Evolutionary conservation across 1,139 yeast species (phyloP), one percentile per base, ranked within the genome.

Genomic region (Lodderomyces orthopsilosis): DNA sequence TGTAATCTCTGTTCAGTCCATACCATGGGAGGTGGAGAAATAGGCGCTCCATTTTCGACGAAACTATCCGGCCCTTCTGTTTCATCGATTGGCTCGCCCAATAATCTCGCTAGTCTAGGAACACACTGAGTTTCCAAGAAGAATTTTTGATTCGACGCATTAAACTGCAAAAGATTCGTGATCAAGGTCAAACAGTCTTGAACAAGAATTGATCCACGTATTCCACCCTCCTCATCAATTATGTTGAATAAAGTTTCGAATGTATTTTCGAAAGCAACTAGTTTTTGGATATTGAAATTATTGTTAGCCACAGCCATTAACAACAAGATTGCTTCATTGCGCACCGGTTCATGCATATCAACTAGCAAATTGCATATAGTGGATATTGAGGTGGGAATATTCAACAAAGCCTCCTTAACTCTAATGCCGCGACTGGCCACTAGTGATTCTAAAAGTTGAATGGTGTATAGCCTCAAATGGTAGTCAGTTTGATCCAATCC

Each of bases 181-280:
- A 91, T 69, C 40, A 94, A 68, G 0, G 90, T 78, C 46, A 94
- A 68, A 60, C 96, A 88, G 63, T 94, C 98, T 57, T 87, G 94
- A 6, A 91, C 95, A 24, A 89, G 80, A 22, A 90, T 75, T n/a
- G 95, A 90, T 6, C 95, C 97, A 46, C 91, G 75, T 9, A 90
- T 75, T 0, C 96, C 96, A 15, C 96, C 97, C 61, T 93, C 98
- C 51, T 81, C 85, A 22, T 81, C 82, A 21, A 93, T 83, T 12
- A 93, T 85, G 34, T 71, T 74, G 55, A 93, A 90, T 14, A 91
- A 65, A 50, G 76, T 79, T 51, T 89, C 97, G 58, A 93, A 91
- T 0, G 95, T 85, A 51, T 89, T 91, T 61, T 93, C 98, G 58
- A 94, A 94, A 0, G 96, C 98, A 13, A 93, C 95, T 18, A 93